These are phyloP conservation scores for Backusella sp. DNA, from an alignment of 192 early-diverging fungal genomes.

Conservation along the genomic window DNA sequence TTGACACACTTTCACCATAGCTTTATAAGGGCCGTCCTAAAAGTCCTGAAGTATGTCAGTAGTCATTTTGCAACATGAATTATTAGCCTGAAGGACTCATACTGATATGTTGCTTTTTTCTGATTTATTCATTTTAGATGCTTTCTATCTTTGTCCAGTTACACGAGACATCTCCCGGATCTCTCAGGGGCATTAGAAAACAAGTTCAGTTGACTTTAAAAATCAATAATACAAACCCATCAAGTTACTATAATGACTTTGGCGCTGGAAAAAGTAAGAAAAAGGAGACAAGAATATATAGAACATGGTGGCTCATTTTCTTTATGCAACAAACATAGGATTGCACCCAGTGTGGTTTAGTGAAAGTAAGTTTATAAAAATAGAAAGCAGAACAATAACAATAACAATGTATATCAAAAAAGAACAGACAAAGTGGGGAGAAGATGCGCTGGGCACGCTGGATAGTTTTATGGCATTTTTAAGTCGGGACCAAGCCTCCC, in stretches of 20 bases:
- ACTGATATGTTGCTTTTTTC: not conserved
- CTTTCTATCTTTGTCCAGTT: slow-evolving; percentile 9
- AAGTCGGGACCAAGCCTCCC: slow-evolving; percentile 7
- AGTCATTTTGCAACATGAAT: not conserved
- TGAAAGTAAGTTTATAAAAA: slow-evolving; percentile 16
- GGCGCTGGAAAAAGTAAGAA: slow-evolving; percentile 5
- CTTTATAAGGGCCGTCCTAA: slow-evolving; percentile 1
- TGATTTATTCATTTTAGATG: not conserved
- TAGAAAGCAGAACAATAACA: not conserved
- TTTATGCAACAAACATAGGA: not conserved
- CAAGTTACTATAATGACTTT: slow-evolving; percentile 16
- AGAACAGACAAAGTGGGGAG: slow-evolving; percentile 22
- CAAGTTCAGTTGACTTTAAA: slow-evolving; percentile 10
- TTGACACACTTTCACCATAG: not conserved
- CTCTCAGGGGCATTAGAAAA: slow-evolving; percentile 12
- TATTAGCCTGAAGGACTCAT: not conserved
- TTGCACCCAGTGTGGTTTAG: slow-evolving; percentile 22
- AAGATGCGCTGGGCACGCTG: not conserved
- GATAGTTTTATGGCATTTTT: not conserved
- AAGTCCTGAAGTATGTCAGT: slow-evolving; percentile 5
- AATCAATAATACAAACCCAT: slow-evolving; percentile 9
- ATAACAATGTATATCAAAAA: not conserved
- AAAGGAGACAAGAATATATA: not conserved
- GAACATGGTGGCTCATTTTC: not conserved
- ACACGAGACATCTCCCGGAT: slow-evolving; percentile 14